A percentile compares a stretch with the other conserved stretches of the same genome.
These are phyloP conservation scores for Geotrichum histeridarum DNA, from an alignment of 1,139 yeast species.

Conservation along the genomic window DNA sequence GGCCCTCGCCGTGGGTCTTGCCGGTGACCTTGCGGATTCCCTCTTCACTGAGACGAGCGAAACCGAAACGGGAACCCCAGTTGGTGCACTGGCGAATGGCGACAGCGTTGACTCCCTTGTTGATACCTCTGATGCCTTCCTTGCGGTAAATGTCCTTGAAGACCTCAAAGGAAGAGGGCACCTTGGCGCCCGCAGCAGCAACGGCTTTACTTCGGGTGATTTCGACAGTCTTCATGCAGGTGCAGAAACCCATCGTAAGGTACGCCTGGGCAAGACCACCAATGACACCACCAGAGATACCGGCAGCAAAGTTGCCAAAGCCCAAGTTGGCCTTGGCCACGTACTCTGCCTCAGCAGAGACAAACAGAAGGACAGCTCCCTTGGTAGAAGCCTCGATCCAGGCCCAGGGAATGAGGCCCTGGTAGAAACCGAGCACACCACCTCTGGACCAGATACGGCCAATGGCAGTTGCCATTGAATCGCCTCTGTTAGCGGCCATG, in stretches of 20 bases:
- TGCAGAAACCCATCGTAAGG: conserved; percentile 94
- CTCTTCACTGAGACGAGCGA: conserved; percentile 88
- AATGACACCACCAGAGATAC: conserved; percentile 89
- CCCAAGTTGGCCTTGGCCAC: conserved; percentile 57
- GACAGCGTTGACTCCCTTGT: conserved; percentile 97
- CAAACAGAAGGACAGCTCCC: conserved; percentile 94
- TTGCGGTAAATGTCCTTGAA: conserved; percentile 74
- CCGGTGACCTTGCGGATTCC: conserved; percentile 60
- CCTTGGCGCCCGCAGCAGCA: conserved; percentile 32
- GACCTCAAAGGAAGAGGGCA: conserved; percentile 77
- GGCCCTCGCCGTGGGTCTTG: conserved; percentile 52
- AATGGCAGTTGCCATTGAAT: conserved; percentile 63
- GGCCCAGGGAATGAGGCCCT: conserved; percentile 98
- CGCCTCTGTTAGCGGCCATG: conserved; percentile 90
- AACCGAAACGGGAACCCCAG: conserved; percentile 97
- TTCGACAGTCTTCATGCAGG: conserved; percentile 97
- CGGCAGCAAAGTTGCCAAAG: conserved; percentile 67
- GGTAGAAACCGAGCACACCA: conserved; percentile 86
- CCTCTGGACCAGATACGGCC: conserved; percentile 87
- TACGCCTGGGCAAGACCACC: conserved; percentile 98
- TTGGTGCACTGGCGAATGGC: conserved; percentile 98
- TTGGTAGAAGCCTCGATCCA: conserved; percentile 99
- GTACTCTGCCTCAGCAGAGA: conserved; percentile 88
- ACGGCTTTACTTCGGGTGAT: conserved; percentile 79
- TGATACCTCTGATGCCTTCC: conserved; percentile 91